These are phyloP conservation scores for Fusarium solani-melongenae DNA, from an alignment of 2,329 filamentous ascomycete species.

Conservation along the genomic window DNA sequence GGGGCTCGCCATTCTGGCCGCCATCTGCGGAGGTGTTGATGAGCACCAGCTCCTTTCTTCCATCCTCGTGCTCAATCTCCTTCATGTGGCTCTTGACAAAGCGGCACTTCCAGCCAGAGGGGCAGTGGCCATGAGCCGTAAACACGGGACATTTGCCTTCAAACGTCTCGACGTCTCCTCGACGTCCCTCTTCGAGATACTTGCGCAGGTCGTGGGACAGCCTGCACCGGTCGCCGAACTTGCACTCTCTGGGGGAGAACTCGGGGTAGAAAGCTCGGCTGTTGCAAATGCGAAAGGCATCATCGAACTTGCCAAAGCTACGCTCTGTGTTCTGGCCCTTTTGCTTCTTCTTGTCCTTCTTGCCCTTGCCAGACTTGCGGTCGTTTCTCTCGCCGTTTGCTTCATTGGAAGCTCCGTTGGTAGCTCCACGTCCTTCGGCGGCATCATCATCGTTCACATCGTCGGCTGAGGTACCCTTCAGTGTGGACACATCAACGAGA, in stretches of 20 bases:
- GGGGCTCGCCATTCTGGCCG: constrained; percentile 44
- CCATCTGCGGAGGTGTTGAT: constrained; percentile 51
- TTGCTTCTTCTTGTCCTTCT: constrained; percentile 61
- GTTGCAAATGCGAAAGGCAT: constrained; percentile 81
- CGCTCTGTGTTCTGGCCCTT: constrained; percentile 83
- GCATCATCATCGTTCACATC: constrained; percentile 59
- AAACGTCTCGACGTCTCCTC: constrained; percentile 81
- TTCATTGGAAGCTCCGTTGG: constrained; percentile 40
- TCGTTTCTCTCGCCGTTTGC: constrained; percentile 65
- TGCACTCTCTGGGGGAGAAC: constrained; percentile 83
- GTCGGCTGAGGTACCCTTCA: constrained; percentile 36
- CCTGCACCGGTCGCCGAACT: constrained; percentile 83
- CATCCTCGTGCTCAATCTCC: constrained; percentile 82
- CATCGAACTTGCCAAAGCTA: constrained; percentile 82
- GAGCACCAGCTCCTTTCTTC: constrained; percentile 83
- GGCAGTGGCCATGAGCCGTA: constrained; percentile 79
- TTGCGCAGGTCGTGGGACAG: constrained; percentile 85
- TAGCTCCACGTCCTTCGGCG: constrained; percentile 56
- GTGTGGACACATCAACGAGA: constrained; percentile 51
- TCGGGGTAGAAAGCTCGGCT: constrained; percentile 78
- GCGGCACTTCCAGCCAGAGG: constrained; percentile 92
- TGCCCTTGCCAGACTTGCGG: constrained; percentile 57
- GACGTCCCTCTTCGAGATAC: constrained; percentile 85
- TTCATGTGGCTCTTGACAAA: constrained; percentile 89
- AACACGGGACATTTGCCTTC: constrained; percentile 85